phyloP scores from a whole-genome alignment of 495 filamentous ascomycete species.

The Aspergillus homomorphus region DNA sequence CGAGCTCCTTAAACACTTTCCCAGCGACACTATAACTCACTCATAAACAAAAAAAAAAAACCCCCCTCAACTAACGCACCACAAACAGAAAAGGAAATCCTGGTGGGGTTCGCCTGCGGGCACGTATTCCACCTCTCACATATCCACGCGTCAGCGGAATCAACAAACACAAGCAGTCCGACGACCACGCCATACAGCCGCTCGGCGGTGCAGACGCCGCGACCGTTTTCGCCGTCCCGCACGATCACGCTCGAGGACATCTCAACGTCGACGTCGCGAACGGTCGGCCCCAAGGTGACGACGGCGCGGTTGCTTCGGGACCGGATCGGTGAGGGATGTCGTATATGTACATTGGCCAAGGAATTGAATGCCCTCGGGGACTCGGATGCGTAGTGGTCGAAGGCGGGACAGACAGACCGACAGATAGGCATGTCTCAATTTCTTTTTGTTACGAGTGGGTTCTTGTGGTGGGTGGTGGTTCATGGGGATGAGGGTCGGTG shows the following conservation, averaged over 20 bases:
- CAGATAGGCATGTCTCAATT: constrained; percentile 11
- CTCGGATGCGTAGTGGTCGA: constrained; percentile 11
- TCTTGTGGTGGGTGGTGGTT: neutral
- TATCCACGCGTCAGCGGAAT: constrained; percentile 50
- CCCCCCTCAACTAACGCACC: neutral
- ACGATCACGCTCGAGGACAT: constrained; percentile 20
- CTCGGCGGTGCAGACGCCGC: constrained; percentile 29
- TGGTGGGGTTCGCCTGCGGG: constrained; percentile 88
- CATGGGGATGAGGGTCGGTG: neutral
- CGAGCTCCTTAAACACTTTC: neutral
- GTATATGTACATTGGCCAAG: constrained; percentile 54
- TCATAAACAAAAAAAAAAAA: too few species aligned
- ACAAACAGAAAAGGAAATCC: constrained; percentile 62
- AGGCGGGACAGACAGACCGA: constrained; percentile 13
- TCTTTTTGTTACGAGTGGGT: neutral
- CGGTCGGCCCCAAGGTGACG: constrained; percentile 83
- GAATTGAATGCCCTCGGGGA: constrained; percentile 38
- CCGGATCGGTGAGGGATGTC: constrained; percentile 66
- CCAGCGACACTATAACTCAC: constrained; percentile 5
- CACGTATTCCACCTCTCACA: constrained; percentile 89
- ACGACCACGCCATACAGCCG: constrained; percentile 18
- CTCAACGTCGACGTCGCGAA: constrained; percentile 44
- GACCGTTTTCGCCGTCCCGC: constrained; percentile 27
- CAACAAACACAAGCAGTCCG: neutral
- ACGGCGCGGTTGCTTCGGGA: constrained; percentile 77